phyloP scores from a whole-genome alignment of 2,329 filamentous ascomycete species.

The Cladosporium sp. region DNA sequence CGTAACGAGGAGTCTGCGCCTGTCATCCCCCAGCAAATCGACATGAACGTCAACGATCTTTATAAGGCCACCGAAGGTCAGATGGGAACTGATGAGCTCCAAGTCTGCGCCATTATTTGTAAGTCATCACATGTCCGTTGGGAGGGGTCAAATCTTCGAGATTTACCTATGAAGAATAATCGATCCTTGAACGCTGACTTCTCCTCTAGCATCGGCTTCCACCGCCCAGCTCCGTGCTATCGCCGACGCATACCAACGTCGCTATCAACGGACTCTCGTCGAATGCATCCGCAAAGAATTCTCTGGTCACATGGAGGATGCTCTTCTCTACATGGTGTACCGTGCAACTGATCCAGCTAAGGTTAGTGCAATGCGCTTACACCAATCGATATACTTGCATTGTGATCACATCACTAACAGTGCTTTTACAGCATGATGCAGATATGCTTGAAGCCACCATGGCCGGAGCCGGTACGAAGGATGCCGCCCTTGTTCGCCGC shows the following conservation, averaged over 20 bases:
- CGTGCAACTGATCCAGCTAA: slow-evolving; percentile 74
- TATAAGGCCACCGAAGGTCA: slow-evolving; percentile 75
- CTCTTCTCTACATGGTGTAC: slow-evolving; percentile 75
- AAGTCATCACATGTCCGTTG: slow-evolving; percentile 29
- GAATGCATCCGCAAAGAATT: slow-evolving; percentile 79
- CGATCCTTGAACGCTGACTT: not conserved
- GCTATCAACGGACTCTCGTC: slow-evolving; percentile 70
- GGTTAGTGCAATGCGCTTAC: not conserved
- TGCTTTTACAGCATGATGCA: slow-evolving; percentile 64
- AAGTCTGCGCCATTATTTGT: slow-evolving; percentile 73
- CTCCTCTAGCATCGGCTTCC: slow-evolving; percentile 58
- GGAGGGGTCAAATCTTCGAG: too few species aligned
- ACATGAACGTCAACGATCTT: slow-evolving; percentile 73
- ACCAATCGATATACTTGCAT: not conserved
- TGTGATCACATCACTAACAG: not conserved
- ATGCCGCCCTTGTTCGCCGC: slow-evolving; percentile 73
- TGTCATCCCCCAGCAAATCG: slow-evolving; percentile 69
- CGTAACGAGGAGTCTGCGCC: slow-evolving; percentile 77
- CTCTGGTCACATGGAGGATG: slow-evolving; percentile 87
- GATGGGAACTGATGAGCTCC: slow-evolving; percentile 64
- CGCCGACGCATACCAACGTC: slow-evolving; percentile 68
- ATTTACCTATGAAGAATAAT: not conserved
- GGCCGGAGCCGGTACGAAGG: slow-evolving; percentile 84
- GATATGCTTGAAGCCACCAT: slow-evolving; percentile 80
- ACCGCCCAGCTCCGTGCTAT: slow-evolving; percentile 85